Base-by-base conservation (phyloP, 2,329 filamentous ascomycete species). In the Tricladium varicosporioides region DNA sequence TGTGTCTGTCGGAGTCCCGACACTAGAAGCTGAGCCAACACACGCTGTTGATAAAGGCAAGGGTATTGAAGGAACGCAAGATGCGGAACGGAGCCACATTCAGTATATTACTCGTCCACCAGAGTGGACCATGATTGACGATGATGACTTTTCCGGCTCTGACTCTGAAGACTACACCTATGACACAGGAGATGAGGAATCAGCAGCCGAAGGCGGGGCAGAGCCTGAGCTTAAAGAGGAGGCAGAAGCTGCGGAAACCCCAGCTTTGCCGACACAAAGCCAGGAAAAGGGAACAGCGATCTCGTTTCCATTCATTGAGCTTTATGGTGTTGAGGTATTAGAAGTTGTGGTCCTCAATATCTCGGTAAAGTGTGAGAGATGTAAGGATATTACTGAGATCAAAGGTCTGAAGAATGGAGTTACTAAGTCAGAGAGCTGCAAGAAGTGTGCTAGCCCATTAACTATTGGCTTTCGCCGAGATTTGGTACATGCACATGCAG, bases 351-450 rank as follows among this genome's bases (percentile, higher is more conserved):
- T 82, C 19, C 75, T 94, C 32, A 85, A 82, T 57, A 76, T 94
- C 60, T 87, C 82, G 2, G 78, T 91, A 60, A 92, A 92, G 70
- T 95, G 91, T 70, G 83, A 86, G 52, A 83, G 91, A 40, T 95
- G 91, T 78, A 92, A 87, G 70, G 87, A 88, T 3, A 71, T 78
- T 11, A 84, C 85, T 66, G 91, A 94, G 60, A 74, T 92, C 43
- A 82, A 83, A 7, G 83, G 84, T 19, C 75, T 93, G 8, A 84
- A 81, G 56, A 80, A 85, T 46, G 79, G 78, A 56, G 61, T 69
- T 1, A 76, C 79, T 59, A 83, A 83, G 68, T 69, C 73, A 1
- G 69, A 75, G 36, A 80, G 74, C 65, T 88, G 85, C 72, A 81
- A 75, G 57, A 86, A 86, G 63, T 87, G 85, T 65, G 80, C 78